phyloP scores from a whole-genome alignment of 2,329 filamentous ascomycete species.

The Trichoderma guizhouense region DNA sequence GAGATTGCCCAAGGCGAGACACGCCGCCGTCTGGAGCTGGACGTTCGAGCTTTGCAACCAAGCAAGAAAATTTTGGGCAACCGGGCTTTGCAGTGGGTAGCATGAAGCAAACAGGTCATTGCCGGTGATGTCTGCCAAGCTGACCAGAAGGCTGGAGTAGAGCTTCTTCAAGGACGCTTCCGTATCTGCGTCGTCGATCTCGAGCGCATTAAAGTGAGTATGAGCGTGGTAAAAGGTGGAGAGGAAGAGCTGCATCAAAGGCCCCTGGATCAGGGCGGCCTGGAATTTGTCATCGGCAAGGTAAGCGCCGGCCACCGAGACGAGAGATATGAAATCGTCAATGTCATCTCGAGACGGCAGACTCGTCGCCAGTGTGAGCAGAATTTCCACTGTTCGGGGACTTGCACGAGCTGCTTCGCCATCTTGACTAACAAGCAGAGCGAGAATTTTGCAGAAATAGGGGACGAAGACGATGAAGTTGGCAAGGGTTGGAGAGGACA shows the following conservation, averaged over 20 bases:
- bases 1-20: constrained; percentile 60
- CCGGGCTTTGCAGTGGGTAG: constrained; percentile 42
- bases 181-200: constrained; percentile 46
- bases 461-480: constrained; percentile 43
- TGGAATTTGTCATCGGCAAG: constrained; percentile 54
- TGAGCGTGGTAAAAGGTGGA: constrained; percentile 48
- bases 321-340: constrained; percentile 53
- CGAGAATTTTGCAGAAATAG: constrained; percentile 56
- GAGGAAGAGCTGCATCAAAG: constrained; percentile 44
- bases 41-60: constrained; percentile 45
- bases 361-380: constrained; percentile 49
- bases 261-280: constrained; percentile 40
- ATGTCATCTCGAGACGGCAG: constrained; percentile 42
- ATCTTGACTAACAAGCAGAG: constrained; percentile 52
- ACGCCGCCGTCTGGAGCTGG: constrained; percentile 54
- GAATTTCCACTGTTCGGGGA: constrained; percentile 44
- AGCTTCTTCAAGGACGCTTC: constrained; percentile 45
- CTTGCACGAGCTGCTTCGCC: constrained; percentile 44
- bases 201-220: constrained; percentile 36
- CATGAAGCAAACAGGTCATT: constrained; percentile 43
- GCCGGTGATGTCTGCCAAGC: constrained; percentile 52
- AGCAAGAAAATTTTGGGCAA: constrained; percentile 41
- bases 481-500: constrained; percentile 44
- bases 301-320: constrained; percentile 53
- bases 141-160: constrained; percentile 47